Percentiles rank a stretch among this genome's conserved stretches.
phyloP scores from a whole-genome alignment of 768 basidiomycete species.

The Rubroboletus satanas region DNA sequence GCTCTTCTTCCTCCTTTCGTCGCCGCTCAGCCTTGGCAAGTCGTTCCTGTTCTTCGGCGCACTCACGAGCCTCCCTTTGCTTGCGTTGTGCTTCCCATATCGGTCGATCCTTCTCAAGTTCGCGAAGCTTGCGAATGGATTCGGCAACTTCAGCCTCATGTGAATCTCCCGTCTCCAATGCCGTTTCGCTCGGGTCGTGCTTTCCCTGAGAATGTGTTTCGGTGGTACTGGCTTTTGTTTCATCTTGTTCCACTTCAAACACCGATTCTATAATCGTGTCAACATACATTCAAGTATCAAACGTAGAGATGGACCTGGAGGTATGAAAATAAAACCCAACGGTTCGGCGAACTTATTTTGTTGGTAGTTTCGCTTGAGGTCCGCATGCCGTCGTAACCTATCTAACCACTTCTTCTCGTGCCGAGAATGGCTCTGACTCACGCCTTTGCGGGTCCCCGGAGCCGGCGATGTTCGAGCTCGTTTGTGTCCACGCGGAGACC shows the following conservation, averaged over 20 bases:
- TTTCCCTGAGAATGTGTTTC: constrained; percentile 6
- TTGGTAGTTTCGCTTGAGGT: constrained; percentile 36
- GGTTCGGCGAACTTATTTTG: constrained; percentile 42
- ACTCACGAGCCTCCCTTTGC: constrained; percentile 41
- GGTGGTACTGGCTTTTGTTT: neutral
- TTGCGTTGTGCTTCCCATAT: constrained; percentile 56
- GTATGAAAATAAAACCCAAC: constrained; percentile 19
- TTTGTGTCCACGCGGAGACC: constrained; percentile 35
- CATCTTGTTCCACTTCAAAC: constrained; percentile 12
- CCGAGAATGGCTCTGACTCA: constrained; percentile 35
- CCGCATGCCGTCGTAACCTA: constrained; percentile 37
- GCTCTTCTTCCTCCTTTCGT: constrained; percentile 32
- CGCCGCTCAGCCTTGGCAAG: constrained; percentile 34
- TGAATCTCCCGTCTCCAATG: constrained; percentile 34
- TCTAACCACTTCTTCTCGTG: constrained; percentile 40
- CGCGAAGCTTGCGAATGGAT: constrained; percentile 63
- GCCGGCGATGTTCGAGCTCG: constrained; percentile 47
- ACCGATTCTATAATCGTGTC: constrained; percentile 10
- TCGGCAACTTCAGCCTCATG: constrained; percentile 50
- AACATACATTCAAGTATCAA: neutral
- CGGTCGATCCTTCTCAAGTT: constrained; percentile 61
- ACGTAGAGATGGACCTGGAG: constrained; percentile 18
- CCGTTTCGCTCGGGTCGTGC: neutral
- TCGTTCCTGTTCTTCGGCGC: constrained; percentile 40
- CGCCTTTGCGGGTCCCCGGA: constrained; percentile 38